Evolutionary conservation across 1,284 basidiomycete species (phyloP).

Genomic region (Rhizoctonia solani): DNA sequence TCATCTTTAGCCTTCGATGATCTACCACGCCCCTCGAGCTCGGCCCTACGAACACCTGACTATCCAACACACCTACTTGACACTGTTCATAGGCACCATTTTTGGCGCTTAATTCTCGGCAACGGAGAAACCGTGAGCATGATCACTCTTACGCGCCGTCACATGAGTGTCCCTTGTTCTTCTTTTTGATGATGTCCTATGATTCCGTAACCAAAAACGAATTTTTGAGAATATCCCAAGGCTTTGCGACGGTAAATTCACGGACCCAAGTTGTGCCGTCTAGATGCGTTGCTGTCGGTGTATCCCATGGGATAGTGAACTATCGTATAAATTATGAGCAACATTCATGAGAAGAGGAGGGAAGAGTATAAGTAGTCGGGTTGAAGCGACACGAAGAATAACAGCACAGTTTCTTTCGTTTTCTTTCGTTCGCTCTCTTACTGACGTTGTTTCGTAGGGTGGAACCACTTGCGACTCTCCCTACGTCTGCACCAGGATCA

Average conservation of each 20-base stretch:
- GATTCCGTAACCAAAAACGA: not conserved
- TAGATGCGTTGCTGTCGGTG: not conserved
- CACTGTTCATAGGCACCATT: not conserved
- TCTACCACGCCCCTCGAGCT: no score
- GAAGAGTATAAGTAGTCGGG: conserved; percentile 18
- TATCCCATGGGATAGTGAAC: conserved; percentile 25
- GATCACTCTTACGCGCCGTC: not conserved
- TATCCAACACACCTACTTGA: not conserved
- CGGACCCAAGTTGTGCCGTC: conserved; percentile 8
- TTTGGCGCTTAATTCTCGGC: not conserved
- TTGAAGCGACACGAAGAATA: no score
- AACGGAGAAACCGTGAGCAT: conserved; percentile 3
- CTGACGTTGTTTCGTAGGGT: not conserved
- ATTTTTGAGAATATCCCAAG: not conserved
- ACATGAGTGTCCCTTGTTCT: not conserved
- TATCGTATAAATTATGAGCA: not conserved
- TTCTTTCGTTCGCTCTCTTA: not conserved
- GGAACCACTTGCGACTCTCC: conserved; percentile 1
- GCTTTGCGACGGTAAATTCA: conserved; percentile 11
- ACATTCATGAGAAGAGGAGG: no score
- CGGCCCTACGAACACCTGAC: not conserved
- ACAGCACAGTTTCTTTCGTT: not conserved
- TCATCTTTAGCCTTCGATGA: no score
- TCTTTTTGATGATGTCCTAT: not conserved
- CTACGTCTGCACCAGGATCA: conserved; percentile 3